phyloP scores from a whole-genome alignment of 805 yeast genomes.

The Metschnikowia gelsemii region DNA sequence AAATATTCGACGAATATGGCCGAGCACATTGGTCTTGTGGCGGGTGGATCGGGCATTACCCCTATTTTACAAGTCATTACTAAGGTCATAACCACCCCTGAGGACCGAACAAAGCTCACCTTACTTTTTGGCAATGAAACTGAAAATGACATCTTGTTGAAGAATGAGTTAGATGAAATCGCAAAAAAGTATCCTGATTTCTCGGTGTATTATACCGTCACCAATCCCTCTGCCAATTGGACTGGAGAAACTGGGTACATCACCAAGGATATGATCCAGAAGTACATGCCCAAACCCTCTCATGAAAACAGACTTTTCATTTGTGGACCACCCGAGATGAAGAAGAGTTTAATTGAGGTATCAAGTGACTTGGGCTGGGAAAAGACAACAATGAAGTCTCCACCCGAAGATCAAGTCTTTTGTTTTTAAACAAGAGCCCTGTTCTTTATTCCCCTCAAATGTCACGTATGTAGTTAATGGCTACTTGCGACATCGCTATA shows the following conservation, averaged over 20 bases:
- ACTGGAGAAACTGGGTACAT: slow-evolving; percentile 58
- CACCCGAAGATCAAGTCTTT: slow-evolving; percentile 56
- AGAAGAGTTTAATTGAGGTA: slow-evolving; percentile 47
- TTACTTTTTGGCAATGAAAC: slow-evolving; percentile 74
- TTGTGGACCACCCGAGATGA: slow-evolving; percentile 77
- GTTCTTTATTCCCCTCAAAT: neutral
- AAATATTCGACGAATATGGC: slow-evolving; percentile 57
- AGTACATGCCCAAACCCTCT: slow-evolving; percentile 52
- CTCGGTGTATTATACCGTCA: slow-evolving; percentile 57
- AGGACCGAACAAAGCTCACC: slow-evolving; percentile 59
- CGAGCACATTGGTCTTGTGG: slow-evolving; percentile 63
- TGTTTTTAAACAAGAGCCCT: slow-evolving; percentile 39
- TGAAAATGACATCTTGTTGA: slow-evolving; percentile 71
- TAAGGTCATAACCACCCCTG: slow-evolving; percentile 65
- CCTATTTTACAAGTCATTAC: slow-evolving; percentile 83
- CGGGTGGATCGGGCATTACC: slow-evolving; percentile 89
- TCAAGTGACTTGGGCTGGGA: slow-evolving; percentile 65
- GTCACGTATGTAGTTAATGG: slow-evolving; percentile 1
- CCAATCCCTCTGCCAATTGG: slow-evolving; percentile 53
- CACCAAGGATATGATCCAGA: slow-evolving; percentile 54
- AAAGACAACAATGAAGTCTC: slow-evolving; percentile 44
- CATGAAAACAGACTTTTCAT: slow-evolving; percentile 57
- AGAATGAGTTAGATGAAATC: slow-evolving; percentile 70
- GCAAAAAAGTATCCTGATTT: slow-evolving; percentile 62
- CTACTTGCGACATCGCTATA: neutral